Percentiles rank a stretch among this genome's conserved stretches.
phyloP scores from a whole-genome alignment of 2,329 filamentous ascomycete species.

The Byssoonygena ceratinophila region DNA sequence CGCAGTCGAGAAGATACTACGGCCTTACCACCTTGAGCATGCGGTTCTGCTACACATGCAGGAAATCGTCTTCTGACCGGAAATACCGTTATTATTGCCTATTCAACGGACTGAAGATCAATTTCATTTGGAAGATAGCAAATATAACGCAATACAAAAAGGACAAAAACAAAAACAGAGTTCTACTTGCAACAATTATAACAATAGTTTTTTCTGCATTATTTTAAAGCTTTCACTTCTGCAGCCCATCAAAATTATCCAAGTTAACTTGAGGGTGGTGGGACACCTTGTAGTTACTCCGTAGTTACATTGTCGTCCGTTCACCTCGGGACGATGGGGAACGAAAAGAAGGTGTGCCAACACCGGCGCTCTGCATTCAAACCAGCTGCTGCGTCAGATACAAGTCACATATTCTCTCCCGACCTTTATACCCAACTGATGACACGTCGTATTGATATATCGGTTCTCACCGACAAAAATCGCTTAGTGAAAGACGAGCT shows the following conservation, averaged over 20 bases:
- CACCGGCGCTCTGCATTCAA: neutral
- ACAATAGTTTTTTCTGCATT: no score
- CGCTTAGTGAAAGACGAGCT: neutral
- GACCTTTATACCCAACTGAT: slow-evolving; percentile 5
- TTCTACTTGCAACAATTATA: no score
- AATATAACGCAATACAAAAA: neutral
- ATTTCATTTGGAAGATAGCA: neutral
- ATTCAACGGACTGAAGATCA: neutral
- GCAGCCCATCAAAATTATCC: no score
- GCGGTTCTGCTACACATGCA: slow-evolving; percentile 17
- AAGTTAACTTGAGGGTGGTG: no score
- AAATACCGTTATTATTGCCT: neutral
- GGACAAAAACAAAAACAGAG: neutral
- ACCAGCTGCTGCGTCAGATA: neutral
- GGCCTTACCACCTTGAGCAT: slow-evolving; percentile 17
- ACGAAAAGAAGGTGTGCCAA: no score
- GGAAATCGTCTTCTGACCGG: slow-evolving; percentile 8
- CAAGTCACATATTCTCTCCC: neutral
- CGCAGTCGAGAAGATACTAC: slow-evolving; percentile 16
- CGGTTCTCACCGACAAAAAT: slow-evolving; percentile 6
- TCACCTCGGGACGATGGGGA: no score
- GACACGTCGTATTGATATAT: slow-evolving; percentile 9
- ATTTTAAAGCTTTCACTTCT: no score
- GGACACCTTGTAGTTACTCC: no score
- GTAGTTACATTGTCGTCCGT: slow-evolving; percentile 11